A percentile compares a stretch with the other conserved stretches of the same genome.
phyloP scores from a whole-genome alignment of 768 basidiomycete genomes.

The Boletus patriciae region DNA sequence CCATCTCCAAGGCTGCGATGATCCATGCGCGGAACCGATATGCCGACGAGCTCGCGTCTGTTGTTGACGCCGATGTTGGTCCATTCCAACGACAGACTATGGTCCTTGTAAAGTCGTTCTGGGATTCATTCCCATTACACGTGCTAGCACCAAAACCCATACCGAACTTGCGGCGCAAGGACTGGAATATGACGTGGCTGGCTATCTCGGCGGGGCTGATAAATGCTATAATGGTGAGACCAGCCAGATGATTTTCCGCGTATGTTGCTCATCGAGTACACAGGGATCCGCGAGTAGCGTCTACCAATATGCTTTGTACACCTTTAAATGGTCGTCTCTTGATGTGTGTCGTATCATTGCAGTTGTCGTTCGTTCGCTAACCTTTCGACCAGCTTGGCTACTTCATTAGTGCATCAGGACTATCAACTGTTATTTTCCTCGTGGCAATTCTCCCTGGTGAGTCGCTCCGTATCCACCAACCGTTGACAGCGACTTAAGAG shows the following conservation, averaged over 20 bases:
- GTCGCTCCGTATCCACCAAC: neutral
- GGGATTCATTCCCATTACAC: conserved; percentile 5
- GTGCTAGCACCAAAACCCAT: neutral
- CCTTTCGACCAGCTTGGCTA: neutral
- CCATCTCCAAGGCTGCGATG: neutral
- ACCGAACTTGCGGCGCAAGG: neutral
- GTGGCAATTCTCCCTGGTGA: neutral
- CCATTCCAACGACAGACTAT: neutral
- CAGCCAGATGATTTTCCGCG: neutral
- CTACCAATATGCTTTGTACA: conserved; percentile 5
- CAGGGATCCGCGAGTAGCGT: conserved; percentile 1
- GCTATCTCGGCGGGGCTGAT: conserved; percentile 1
- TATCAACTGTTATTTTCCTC: conserved; percentile 3
- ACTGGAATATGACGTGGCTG: conserved; percentile 1
- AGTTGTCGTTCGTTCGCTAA: neutral
- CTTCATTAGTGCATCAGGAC: conserved; percentile 2
- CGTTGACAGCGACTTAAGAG: neutral
- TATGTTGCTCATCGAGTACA: neutral
- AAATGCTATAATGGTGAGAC: neutral
- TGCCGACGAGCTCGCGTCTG: neutral
- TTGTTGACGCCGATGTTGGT: neutral
- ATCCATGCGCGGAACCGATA: neutral
- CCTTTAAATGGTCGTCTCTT: neutral
- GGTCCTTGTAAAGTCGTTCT: neutral
- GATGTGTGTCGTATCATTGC: neutral